These are phyloP conservation scores for Alternaria longipes DNA, from an alignment of 2,329 filamentous ascomycete genomes.

Conservation along the genomic window DNA sequence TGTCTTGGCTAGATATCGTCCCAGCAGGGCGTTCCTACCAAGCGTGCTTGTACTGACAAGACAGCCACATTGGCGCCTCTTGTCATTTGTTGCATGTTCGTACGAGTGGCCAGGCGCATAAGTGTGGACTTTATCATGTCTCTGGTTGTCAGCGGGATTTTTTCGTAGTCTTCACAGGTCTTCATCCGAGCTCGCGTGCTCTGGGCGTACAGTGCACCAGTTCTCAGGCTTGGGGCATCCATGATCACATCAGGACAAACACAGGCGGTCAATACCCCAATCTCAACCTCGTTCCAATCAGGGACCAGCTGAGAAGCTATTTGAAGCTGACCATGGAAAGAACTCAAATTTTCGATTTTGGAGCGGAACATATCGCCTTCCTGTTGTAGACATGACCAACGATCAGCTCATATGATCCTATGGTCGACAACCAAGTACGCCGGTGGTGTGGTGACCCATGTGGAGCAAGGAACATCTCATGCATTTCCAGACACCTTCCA, in stretches of 20 bases:
- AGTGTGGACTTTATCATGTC: neutral
- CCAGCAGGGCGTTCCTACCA: constrained; percentile 7
- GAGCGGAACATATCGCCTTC: neutral
- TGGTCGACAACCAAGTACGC: neutral
- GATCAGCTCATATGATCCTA: neutral
- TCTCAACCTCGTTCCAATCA: neutral
- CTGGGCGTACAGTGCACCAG: no score
- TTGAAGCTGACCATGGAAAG: neutral
- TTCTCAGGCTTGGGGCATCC: neutral
- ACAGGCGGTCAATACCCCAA: neutral
- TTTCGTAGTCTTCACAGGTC: no score
- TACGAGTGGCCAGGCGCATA: neutral
- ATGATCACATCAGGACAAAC: neutral
- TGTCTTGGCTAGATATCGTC: neutral
- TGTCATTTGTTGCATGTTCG: constrained; percentile 8
- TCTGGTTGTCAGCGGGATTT: neutral
- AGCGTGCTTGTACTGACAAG: constrained; percentile 21
- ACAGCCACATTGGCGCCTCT: constrained; percentile 7
- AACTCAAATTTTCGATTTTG: neutral
- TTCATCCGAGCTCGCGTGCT: neutral
- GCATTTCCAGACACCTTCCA: neutral
- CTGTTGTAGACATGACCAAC: neutral
- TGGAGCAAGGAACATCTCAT: neutral
- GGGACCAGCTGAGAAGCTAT: neutral
- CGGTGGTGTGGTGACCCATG: neutral